A percentile compares a stretch with the other conserved stretches of the same genome.
These are phyloP conservation scores for Saitozyma sp. DNA, from an alignment of 768 basidiomycete genomes.

Conservation along the genomic window DNA sequence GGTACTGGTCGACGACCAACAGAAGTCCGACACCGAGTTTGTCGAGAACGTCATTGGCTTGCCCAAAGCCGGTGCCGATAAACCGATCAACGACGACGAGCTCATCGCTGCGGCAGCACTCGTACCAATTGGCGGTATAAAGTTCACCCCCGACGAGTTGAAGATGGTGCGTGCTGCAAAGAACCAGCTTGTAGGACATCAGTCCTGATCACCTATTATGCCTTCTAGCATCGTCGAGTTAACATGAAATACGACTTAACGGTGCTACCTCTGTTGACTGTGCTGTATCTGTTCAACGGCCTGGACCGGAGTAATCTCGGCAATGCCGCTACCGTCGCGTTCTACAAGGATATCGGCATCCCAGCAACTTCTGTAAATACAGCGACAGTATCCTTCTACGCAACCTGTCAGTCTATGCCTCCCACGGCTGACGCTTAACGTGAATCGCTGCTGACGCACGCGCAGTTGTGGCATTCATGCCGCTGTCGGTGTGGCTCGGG, in stretches of 20 bases:
- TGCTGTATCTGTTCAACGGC: conserved; percentile 1
- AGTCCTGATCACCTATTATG: background rate
- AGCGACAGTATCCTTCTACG: background rate
- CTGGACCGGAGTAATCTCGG: conserved; percentile 4
- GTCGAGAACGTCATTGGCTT: background rate
- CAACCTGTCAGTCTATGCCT: no score
- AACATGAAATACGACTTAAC: background rate
- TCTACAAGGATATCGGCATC: background rate
- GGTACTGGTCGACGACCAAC: no score
- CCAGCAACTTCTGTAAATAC: background rate
- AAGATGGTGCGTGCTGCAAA: background rate
- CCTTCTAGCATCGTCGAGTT: background rate
- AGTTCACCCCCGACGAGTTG: conserved; percentile 1
- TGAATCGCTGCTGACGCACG: no score
- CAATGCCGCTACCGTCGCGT: background rate
- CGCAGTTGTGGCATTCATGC: conserved; percentile 1
- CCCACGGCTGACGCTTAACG: no score
- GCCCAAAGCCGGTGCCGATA: background rate
- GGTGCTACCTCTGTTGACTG: background rate
- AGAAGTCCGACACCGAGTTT: no score
- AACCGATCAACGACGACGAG: background rate
- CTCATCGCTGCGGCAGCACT: background rate
- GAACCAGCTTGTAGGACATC: background rate
- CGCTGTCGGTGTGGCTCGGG: background rate
- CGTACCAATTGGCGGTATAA: background rate